Evolutionary conservation across 257 asterid species (phyloP).

Genomic region (Nicotiana obtusifolia): DNA sequence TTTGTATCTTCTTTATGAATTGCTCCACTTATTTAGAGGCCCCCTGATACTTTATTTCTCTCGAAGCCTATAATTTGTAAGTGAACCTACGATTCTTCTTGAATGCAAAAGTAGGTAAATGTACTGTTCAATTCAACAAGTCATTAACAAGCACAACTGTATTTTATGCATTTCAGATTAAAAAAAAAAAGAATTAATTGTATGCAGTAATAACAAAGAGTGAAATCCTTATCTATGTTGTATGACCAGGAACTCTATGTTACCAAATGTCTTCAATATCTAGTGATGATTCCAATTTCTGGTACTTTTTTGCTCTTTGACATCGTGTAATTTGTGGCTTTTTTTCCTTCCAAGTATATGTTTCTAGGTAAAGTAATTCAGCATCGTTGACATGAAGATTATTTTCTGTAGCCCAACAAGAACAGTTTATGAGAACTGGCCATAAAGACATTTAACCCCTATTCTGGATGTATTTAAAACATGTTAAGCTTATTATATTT

Average conservation of each 20-base stretch:
- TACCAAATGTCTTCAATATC: background rate
- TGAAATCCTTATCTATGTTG: background rate
- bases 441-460: background rate
- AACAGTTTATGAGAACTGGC: background rate
- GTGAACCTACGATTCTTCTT: background rate
- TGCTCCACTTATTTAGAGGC: background rate
- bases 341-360: too few species aligned
- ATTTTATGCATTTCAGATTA: background rate
- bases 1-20: background rate
- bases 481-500: background rate
- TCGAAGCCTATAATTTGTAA: background rate
- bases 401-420: background rate
- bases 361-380: background rate
- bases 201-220: background rate
- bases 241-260: background rate
- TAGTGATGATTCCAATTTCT: background rate
- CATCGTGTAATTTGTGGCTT: background rate
- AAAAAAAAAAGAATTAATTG: background rate
- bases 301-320: background rate
- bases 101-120: background rate
- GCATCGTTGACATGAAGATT: background rate
- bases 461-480: background rate
- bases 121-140: background rate
- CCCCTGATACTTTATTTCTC: background rate
- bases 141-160: background rate